A percentile compares a stretch with the other conserved stretches of the same genome.
Conservation (phyloP, 75 land plant genomes). For the Selaginella moellendorffii region DNA sequence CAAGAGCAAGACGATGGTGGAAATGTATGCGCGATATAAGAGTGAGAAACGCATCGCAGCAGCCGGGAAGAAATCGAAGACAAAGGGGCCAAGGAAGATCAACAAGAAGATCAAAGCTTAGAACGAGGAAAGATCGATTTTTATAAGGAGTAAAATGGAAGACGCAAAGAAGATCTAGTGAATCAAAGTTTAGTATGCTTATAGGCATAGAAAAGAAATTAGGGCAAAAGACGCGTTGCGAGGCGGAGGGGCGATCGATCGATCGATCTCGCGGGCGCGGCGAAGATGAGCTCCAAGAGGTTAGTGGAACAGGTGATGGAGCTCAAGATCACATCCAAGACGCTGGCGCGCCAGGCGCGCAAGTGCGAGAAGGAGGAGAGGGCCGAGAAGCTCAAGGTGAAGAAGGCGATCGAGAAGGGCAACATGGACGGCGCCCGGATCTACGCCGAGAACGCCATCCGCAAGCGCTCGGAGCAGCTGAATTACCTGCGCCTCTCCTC, state of each 20-base stretch:
- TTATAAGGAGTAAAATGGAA: no score
- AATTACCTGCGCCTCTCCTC: constrained; percentile 85
- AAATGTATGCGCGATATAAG: constrained; percentile 39
- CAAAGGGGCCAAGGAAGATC: no score
- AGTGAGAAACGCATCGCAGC: no score
- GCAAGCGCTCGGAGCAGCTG: constrained; percentile 79
- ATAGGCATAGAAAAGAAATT: no score
- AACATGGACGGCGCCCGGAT: constrained; percentile 92
- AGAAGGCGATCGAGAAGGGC: constrained; percentile 93
- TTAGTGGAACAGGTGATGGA: constrained; percentile 80
- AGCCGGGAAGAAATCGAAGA: neutral
- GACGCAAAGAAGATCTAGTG: no score
- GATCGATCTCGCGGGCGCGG: no score
- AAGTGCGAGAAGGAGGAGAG: constrained; percentile 96
- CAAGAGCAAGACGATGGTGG: constrained; percentile 19
- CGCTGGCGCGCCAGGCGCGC: constrained; percentile 57
- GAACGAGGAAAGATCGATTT: no score
- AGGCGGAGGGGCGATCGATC: no score
- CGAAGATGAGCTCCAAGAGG: constrained; percentile 51
- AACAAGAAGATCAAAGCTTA: no score
- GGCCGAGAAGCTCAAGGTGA: constrained; percentile 72
- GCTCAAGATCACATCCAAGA: constrained; percentile 73
- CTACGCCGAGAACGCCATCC: constrained; percentile 84
- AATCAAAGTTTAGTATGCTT: no score
- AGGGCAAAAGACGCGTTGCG: no score